These are phyloP conservation scores for Dactylellina sp. DNA, from an alignment of 2,329 filamentous ascomycete species.

Conservation along the genomic window DNA sequence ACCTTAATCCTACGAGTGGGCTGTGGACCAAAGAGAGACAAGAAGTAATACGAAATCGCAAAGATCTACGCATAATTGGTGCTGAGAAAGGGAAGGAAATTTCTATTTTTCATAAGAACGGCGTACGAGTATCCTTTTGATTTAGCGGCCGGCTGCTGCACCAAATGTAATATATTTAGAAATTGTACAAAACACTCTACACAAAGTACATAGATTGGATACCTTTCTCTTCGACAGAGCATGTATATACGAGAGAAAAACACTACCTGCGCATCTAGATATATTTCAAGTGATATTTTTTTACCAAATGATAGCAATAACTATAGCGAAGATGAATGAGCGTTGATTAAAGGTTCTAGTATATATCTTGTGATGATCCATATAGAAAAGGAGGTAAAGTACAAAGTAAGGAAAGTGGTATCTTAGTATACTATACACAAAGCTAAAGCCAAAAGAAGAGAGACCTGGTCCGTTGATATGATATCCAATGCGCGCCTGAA, in stretches of 20 bases:
- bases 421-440: slow-evolving; percentile 46
- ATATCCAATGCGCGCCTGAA: slow-evolving; percentile 36
- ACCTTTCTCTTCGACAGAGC: slow-evolving; percentile 16
- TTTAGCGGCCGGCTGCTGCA: background rate
- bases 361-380: background rate
- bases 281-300: slow-evolving; percentile 1
- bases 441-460: slow-evolving; percentile 9
- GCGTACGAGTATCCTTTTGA: slow-evolving; percentile 4
- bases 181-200: slow-evolving; percentile 23
- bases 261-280: background rate
- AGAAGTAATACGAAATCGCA: too few relatives aligned
- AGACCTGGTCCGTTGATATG: slow-evolving; percentile 34
- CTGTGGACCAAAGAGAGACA: too few relatives aligned
- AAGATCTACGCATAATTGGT: too few relatives aligned
- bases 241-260: slow-evolving; percentile 21
- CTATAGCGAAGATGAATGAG: background rate
- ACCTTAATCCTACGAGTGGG: too few relatives aligned
- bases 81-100: background rate
- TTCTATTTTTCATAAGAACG: slow-evolving; percentile 1
- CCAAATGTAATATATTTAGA: background rate
- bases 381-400: slow-evolving; percentile 5
- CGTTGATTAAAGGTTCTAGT: background rate
- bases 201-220: slow-evolving; percentile 33
- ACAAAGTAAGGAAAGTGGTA: slow-evolving; percentile 29
- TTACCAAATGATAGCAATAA: too few relatives aligned